Conservation (phyloP, 2,329 filamentous ascomycete species). For the Clarireedia hainanense region DNA sequence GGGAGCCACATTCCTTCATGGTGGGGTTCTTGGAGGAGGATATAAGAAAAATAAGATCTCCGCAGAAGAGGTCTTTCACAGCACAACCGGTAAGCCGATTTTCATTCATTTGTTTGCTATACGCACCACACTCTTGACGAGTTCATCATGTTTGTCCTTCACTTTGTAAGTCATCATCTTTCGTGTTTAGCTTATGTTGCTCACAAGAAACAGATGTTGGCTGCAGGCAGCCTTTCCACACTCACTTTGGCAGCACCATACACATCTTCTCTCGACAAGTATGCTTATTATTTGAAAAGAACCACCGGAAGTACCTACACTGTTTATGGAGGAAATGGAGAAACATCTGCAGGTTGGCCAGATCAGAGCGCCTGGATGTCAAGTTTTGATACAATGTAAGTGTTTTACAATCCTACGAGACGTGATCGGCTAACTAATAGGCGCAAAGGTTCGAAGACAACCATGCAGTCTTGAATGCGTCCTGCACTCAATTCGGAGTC, state of each 20-base stretch:
- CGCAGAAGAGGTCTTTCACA: background rate
- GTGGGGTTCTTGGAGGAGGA: background rate
- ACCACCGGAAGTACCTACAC: constrained; percentile 6
- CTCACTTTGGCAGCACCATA: constrained; percentile 13
- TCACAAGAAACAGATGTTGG: constrained; percentile 9
- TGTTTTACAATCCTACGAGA: background rate
- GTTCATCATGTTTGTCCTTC: constrained; percentile 15
- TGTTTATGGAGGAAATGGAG: constrained; percentile 9
- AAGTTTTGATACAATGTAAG: constrained; percentile 13
- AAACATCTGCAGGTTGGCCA: constrained; percentile 12
- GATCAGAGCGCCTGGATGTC: constrained; percentile 10
- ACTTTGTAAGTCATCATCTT: constrained; percentile 8
- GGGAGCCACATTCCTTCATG: background rate
- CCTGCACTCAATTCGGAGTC: constrained; percentile 6
- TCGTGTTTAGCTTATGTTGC: background rate
- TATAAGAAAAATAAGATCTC: background rate
- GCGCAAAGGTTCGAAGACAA: constrained; percentile 4
- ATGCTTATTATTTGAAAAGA: constrained; percentile 4
- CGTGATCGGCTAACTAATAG: background rate
- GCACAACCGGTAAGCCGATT: background rate
- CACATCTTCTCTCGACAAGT: constrained; percentile 1
- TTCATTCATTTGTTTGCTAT: background rate
- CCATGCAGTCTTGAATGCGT: background rate
- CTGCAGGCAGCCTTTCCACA: constrained; percentile 16
- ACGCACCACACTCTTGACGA: background rate